Percentiles rank a stretch among this genome's conserved stretches.
These are phyloP conservation scores for Fraxinus sp. DNA, from an alignment of 305 asterid species.

Conservation along the genomic window DNA sequence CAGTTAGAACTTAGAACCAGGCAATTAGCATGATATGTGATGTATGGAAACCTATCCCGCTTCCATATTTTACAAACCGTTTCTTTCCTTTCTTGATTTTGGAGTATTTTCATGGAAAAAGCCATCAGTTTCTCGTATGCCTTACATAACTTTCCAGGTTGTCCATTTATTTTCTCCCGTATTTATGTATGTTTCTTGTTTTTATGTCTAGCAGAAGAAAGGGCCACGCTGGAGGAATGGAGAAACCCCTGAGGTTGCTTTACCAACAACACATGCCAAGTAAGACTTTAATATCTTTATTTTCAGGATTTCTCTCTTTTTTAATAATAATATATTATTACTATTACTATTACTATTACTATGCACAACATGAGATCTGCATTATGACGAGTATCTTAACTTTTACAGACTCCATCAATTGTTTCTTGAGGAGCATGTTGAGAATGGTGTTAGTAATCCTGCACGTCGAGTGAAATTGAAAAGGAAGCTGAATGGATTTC, in stretches of 20 bases:
- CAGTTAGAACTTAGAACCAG: background rate
- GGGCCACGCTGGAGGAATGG: constrained; percentile 76
- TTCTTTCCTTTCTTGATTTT: background rate
- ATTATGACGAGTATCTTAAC: constrained; percentile 24
- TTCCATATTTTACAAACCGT: background rate
- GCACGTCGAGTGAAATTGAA: constrained; percentile 59
- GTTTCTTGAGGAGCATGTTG: constrained; percentile 78
- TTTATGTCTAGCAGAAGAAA: constrained; percentile 61
- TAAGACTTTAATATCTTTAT: constrained; percentile 38
- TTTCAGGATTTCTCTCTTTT: background rate
- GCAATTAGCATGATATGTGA: background rate
- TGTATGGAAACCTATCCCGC: background rate
- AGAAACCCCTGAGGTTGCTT: constrained; percentile 58
- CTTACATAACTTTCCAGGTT: constrained; percentile 16
- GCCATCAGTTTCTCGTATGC: background rate
- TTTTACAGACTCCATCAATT: constrained; percentile 83
- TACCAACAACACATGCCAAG: constrained; percentile 78
- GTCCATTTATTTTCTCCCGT: constrained; percentile 19
- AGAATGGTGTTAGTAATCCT: constrained; percentile 55
- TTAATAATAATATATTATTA: too few species aligned
- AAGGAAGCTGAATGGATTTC: constrained; percentile 85
- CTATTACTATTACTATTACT: background rate
- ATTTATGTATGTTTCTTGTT: constrained; percentile 14
- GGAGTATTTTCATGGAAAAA: background rate
- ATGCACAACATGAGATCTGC: constrained; percentile 2